phyloP scores from a whole-genome alignment of 345 rosid species.

The Punica granatum region DNA sequence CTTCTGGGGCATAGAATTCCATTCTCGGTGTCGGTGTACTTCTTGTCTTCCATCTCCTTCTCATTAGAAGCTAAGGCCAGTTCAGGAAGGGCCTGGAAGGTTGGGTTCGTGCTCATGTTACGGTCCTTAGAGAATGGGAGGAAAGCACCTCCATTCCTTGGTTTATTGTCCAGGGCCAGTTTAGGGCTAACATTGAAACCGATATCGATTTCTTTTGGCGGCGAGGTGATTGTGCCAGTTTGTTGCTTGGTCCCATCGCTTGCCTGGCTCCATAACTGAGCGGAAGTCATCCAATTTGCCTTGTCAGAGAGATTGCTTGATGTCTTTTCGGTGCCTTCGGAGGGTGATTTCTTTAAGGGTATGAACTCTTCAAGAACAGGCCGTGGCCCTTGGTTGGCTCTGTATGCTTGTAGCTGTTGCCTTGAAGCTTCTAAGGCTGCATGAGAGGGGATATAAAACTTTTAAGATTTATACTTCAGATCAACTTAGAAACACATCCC shows the following conservation, averaged over 20 bases:
- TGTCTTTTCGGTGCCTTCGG: slow-evolving; percentile 32
- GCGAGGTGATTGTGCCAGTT: slow-evolving; percentile 16
- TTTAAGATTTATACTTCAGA: too few relatives aligned
- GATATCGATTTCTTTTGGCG: slow-evolving; percentile 38
- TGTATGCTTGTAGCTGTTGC: slow-evolving; percentile 65
- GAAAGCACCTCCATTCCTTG: slow-evolving; percentile 82
- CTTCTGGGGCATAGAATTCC: slow-evolving; percentile 28
- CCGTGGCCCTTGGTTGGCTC: slow-evolving; percentile 51
- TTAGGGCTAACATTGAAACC: slow-evolving; percentile 55
- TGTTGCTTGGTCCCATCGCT: slow-evolving; percentile 36
- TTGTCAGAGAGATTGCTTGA: slow-evolving; percentile 36
- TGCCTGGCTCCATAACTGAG: slow-evolving; percentile 91
- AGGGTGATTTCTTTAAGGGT: slow-evolving; percentile 55
- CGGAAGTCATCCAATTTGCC: slow-evolving; percentile 87
- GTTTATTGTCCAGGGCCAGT: slow-evolving; percentile 48
- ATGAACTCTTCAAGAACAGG: slow-evolving; percentile 94
- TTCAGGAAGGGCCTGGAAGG: slow-evolving; percentile 40
- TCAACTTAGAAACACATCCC: too few relatives aligned
- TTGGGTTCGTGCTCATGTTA: slow-evolving; percentile 27
- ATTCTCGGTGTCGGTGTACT: slow-evolving; percentile 26
- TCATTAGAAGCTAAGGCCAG: slow-evolving; percentile 47
- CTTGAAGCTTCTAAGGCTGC: slow-evolving; percentile 86
- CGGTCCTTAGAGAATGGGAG: slow-evolving; percentile 86
- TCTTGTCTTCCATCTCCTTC: slow-evolving; percentile 46
- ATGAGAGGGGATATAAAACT: too few relatives aligned